phyloP scores from a whole-genome alignment of 768 basidiomycete genomes.

The Tylopilus sp. region DNA sequence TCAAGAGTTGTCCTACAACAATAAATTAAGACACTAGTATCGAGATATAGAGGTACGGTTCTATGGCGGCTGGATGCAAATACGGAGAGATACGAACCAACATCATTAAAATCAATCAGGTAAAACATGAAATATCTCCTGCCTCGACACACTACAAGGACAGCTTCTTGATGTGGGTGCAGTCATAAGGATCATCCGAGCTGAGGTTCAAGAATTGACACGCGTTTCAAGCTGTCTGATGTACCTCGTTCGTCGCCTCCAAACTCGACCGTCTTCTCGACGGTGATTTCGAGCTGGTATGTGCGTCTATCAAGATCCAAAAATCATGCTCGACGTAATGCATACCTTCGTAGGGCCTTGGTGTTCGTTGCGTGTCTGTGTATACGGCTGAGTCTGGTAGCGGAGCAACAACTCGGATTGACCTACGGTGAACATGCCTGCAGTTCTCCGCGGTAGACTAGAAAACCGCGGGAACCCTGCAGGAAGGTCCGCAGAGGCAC shows the following conservation, averaged over 20 bases:
- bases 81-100: too few relatives aligned
- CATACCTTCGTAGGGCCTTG: constrained; percentile 19
- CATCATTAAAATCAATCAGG: too few relatives aligned
- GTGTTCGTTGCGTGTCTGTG: constrained; percentile 10
- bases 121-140: too few relatives aligned
- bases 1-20: too few relatives aligned
- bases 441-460: constrained; percentile 15
- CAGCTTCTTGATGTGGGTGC: not conserved
- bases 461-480: constrained; percentile 23
- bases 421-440: constrained; percentile 12
- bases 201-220: constrained; percentile 9
- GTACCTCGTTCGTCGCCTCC: constrained; percentile 14
- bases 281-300: constrained; percentile 28
- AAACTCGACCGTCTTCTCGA: constrained; percentile 29
- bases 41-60: too few relatives aligned
- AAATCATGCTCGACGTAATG: too few relatives aligned
- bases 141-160: too few relatives aligned
- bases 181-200: not conserved
- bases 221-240: not conserved
- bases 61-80: too few relatives aligned
- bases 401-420: not conserved
- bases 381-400: not conserved
- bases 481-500: constrained; percentile 29
- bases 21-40: too few relatives aligned
- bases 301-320: not conserved